Evolutionary conservation across 1,139 yeast species (phyloP).

Genomic region (Diutina sp.): DNA sequence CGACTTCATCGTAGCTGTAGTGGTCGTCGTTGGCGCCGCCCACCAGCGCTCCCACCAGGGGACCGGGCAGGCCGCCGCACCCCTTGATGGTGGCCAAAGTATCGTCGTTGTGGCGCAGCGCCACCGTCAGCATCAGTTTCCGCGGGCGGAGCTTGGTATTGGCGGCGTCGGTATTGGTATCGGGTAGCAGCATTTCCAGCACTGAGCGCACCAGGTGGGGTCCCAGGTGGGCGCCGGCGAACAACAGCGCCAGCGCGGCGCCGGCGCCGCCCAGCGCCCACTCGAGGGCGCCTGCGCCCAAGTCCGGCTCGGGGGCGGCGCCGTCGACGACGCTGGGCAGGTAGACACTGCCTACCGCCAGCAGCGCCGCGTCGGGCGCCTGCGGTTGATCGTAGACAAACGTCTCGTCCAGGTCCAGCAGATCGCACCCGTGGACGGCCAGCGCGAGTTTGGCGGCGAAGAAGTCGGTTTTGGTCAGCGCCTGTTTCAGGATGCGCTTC

Average conservation of each 20-base stretch:
- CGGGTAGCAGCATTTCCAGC: neutral
- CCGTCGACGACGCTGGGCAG: neutral
- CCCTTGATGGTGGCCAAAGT: neutral
- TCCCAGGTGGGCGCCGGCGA: neutral
- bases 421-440: slow-evolving; percentile 83
- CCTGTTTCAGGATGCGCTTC: slow-evolving; percentile 1
- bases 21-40: neutral
- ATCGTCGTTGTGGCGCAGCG: neutral
- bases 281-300: neutral
- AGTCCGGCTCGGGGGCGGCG: slow-evolving; percentile 2
- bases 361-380: neutral
- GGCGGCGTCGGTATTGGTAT: neutral
- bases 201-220: neutral
- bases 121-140: slow-evolving; percentile 2
- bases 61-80: neutral
- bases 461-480: slow-evolving; percentile 61
- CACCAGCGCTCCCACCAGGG: neutral
- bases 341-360: neutral
- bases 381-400: slow-evolving; percentile 63
- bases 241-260: neutral
- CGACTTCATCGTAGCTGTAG: slow-evolving; percentile 2
- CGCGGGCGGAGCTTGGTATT: neutral
- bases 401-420: slow-evolving; percentile 84
- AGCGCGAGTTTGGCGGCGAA: slow-evolving; percentile 91
- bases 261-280: neutral